Base-by-base conservation (phyloP, 208 protist genomes). In the Novymonas esmeraldas region DNA sequence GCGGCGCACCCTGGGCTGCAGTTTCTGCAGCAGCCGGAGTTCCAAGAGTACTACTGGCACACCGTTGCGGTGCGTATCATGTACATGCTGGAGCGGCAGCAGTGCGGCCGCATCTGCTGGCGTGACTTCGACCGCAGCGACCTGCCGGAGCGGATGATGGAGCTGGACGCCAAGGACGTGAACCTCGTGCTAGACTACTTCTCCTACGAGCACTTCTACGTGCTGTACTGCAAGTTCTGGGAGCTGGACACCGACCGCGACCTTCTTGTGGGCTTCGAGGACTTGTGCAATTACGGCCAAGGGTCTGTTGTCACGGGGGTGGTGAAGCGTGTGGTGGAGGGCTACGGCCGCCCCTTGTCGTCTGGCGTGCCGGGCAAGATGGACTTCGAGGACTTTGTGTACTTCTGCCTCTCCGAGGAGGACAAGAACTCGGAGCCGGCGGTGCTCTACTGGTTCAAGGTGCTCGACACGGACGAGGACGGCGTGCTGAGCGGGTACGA, bases 171-270 rank as follows among this genome's bases (percentile, higher is more conserved):
- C 50, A 83, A 87, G 65, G 92, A 98, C 56, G 92, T 97, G 18
- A 98, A 98, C 68, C 67, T 84, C 26, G 90, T 93, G 24, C 72
- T 92, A 1, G 79, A 86, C 34, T 99, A 96, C 78, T 99, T 99
- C 73, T 98, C 89, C 11, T 99, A 99, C 78, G 98, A 99, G 84
- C 98, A 99, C 75, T 99, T 99, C 67, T 99, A 99, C 84, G 98
- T 99, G 14, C 89, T 99, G 16, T 99, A 99, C 83, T 99, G 97
- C 86, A 98, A 97, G 73, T 99, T 99, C 81, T 99, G 97, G 98
- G 97, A 99, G 84, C 85, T 99, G 9, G 98, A 99, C 72, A 95
- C 85, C 1, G 94, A 99, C 79, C 90, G 97, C 48, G 97, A 99
- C 72, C 66, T 93, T 10, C 77, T 95, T 14, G 80, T 99, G 26